phyloP scores from a whole-genome alignment of 2,329 filamentous ascomycete species.

The Xylariaceae sp. region DNA sequence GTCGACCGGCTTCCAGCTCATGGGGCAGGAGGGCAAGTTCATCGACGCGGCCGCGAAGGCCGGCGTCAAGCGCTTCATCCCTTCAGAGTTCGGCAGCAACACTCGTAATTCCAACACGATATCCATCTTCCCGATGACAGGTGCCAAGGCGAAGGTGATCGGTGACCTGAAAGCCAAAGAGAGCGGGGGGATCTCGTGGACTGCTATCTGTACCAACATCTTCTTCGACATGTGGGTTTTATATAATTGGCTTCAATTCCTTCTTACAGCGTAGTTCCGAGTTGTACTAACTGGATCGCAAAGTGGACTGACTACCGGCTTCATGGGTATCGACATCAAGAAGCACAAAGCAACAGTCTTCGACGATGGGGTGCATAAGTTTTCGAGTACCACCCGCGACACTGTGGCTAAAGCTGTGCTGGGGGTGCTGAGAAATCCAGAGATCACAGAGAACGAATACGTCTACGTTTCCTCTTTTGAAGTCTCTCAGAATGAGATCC shows the following conservation, averaged over 20 bases:
- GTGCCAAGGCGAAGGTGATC: slow-evolving; percentile 1
- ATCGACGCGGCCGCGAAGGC: slow-evolving; percentile 5
- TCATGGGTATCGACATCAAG: slow-evolving; percentile 1
- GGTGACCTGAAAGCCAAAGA: slow-evolving; percentile 2
- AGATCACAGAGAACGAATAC: slow-evolving; percentile 1
- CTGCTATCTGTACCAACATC: not conserved
- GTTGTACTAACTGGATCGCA: too few species aligned
- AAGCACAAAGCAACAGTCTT: slow-evolving; percentile 1
- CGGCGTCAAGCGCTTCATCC: slow-evolving; percentile 3
- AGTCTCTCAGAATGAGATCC: not conserved
- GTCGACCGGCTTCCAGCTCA: not conserved
- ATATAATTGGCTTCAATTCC: not conserved
- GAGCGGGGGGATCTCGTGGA: slow-evolving; percentile 2
- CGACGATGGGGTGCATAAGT: slow-evolving; percentile 1
- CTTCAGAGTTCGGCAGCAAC: slow-evolving; percentile 5
- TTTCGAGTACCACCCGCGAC: not conserved
- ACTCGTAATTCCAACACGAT: not conserved
- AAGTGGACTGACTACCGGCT: too few species aligned
- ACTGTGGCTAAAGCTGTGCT: not conserved
- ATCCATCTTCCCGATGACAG: not conserved
- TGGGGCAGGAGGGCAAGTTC: slow-evolving; percentile 1
- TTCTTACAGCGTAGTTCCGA: slow-evolving; percentile 5
- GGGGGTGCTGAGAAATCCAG: not conserved
- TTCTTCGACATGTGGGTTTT: slow-evolving; percentile 1
- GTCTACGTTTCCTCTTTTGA: too few species aligned